Base-by-base conservation (phyloP, 768 basidiomycete species). In the Rhodosporidiobolus sp. region DNA sequence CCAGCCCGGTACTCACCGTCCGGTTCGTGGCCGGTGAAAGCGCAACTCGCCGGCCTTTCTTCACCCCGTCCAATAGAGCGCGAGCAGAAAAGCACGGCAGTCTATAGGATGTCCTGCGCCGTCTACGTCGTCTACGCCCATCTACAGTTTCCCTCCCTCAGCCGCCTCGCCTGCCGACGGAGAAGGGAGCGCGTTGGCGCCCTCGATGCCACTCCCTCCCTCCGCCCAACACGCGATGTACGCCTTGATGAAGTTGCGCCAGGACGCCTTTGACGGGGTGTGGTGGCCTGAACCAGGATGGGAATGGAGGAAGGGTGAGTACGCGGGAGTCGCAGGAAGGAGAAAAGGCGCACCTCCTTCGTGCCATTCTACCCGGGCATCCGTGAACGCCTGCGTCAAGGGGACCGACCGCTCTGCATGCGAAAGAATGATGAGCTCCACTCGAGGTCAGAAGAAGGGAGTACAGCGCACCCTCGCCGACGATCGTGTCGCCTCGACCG, bases 401-500 rank as follows among this genome's bases (percentile, higher is more conserved):
- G 80, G 78, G 70, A 83, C 84, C 0, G 90, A 86, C 45, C 91
- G 85, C 78, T 91, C 90, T 79, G 86, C 85, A 19, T 4, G 22
- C 19, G 53, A n/a, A 24, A 7, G 19, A 34, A 12, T 14, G 4
- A 20, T 52, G 24, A 53, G 49, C 22, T 43, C 35, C 11, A 14
- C 7, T 28, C 14, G 14, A 14, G 16, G 4, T 16, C 2, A 16
- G 12, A 11, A n/a, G 19, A 22, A 22, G n/a, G 35, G 0, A 26
- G 32, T 12, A 10, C 24, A 46, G 35, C 59, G 46, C 14, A 71
- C 70, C 74, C 22, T 64, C 61, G 16, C 72, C 71, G 9, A 94
- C 89, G 32, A 94, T 85, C 19, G 90, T 85, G 74, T 94, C 92
- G 50, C 83, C 90, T 75, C 82, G 84, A n/a, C 92, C 92, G 14